phyloP scores from a whole-genome alignment of 2,329 filamentous ascomycete genomes.

The Fusarium sp. region DNA sequence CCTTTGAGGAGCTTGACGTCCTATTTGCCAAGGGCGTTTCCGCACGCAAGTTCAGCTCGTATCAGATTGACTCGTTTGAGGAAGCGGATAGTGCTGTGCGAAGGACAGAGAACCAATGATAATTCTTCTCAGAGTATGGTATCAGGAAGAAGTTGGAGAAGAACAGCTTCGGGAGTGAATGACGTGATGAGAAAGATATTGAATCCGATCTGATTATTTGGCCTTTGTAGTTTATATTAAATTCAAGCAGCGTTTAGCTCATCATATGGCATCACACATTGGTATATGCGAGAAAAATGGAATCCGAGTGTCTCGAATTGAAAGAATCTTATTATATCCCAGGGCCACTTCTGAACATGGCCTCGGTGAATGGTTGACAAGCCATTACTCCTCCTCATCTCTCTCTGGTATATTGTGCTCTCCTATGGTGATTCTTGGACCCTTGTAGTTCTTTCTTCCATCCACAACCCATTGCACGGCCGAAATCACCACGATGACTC shows the following conservation, averaged over 20 bases:
- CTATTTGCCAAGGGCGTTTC: constrained; percentile 54
- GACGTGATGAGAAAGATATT: too few relatives aligned
- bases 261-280: too few relatives aligned
- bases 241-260: not conserved
- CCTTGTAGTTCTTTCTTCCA: constrained; percentile 55
- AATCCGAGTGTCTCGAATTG: too few relatives aligned
- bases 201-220: too few relatives aligned
- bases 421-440: constrained; percentile 15
- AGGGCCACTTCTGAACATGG: too few relatives aligned
- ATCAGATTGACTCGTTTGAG: constrained; percentile 14
- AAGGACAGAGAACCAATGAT: not conserved
- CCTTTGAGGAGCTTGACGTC: constrained; percentile 64
- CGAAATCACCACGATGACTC: constrained; percentile 57
- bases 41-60: constrained; percentile 33
- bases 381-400: not conserved
- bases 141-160: too few relatives aligned
- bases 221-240: not conserved
- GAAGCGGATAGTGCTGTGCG: constrained; percentile 3
- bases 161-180: too few relatives aligned
- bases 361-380: accelerated
- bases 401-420: not conserved
- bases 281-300: too few relatives aligned
- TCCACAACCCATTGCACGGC: constrained; percentile 58
- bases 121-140: too few relatives aligned
- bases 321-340: too few relatives aligned